Evolutionary conservation across 805 yeast species (phyloP).

Genomic region (Metschnikowia cerradonensis): DNA sequence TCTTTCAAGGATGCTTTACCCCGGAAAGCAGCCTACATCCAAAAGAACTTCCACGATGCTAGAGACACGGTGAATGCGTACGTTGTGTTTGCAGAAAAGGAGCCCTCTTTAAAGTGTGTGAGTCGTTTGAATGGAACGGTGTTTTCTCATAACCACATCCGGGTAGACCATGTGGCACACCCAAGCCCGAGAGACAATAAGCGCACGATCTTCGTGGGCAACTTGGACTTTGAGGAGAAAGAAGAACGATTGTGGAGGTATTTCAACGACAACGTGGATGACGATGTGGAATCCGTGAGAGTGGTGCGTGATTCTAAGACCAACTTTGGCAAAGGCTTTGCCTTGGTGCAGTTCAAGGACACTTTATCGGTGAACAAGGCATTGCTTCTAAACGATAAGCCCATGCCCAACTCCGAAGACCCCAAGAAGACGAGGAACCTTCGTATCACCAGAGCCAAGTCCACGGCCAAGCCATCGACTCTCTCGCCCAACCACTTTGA

Average conservation of each 20-base stretch:
- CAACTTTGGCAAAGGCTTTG: slow-evolving; percentile 95
- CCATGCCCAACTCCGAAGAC: slow-evolving; percentile 26
- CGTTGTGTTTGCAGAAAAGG: slow-evolving; percentile 64
- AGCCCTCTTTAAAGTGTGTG: slow-evolving; percentile 44
- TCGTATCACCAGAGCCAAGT: slow-evolving; percentile 63
- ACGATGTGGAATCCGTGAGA: slow-evolving; percentile 80
- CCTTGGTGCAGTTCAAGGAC: slow-evolving; percentile 86
- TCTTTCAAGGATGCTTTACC: slow-evolving; percentile 86
- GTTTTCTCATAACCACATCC: slow-evolving; percentile 68
- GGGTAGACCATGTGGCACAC: slow-evolving; percentile 91
- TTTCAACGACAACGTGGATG: slow-evolving; percentile 47
- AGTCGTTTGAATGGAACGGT: slow-evolving; percentile 59
- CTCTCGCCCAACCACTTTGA: slow-evolving; percentile 44
- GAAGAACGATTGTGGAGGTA: slow-evolving; percentile 88
- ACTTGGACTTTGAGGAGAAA: slow-evolving; percentile 84
- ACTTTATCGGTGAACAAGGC: slow-evolving; percentile 74
- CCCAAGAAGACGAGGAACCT: slow-evolving; percentile 52
- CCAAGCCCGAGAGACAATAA: slow-evolving; percentile 83
- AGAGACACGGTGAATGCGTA: slow-evolving; percentile 87
- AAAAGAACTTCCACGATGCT: slow-evolving; percentile 68
- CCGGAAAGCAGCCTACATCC: slow-evolving; percentile 84
- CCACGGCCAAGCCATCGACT: slow-evolving; percentile 37
- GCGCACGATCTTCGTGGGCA: slow-evolving; percentile 86
- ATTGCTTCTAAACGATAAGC: slow-evolving; percentile 67
- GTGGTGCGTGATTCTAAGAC: slow-evolving; percentile 89